A percentile compares a stretch with the other conserved stretches of the same genome.
Evolutionary conservation across 495 filamentous ascomycete species (phyloP).

Genomic region (Polyplosphaeria fusca): DNA sequence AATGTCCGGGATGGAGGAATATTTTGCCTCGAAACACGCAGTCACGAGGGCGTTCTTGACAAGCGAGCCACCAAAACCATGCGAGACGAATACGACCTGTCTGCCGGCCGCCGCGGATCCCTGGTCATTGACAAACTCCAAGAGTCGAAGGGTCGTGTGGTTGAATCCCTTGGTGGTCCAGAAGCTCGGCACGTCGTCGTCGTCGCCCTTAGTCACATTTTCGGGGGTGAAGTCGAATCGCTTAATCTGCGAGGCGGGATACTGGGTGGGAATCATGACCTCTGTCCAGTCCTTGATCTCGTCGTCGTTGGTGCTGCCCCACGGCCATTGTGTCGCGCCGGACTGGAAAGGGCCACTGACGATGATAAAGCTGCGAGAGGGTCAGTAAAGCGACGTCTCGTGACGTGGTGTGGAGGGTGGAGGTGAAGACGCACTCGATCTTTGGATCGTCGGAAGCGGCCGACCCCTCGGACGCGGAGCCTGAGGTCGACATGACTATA

Average conservation of each 20-base stretch:
- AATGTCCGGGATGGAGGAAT: neutral
- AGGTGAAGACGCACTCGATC: neutral
- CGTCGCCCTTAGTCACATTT: neutral
- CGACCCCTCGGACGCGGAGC: neutral
- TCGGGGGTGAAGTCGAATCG: neutral
- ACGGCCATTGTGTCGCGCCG: neutral
- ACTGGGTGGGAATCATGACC: neutral
- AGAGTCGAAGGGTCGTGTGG: neutral
- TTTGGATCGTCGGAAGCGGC: neutral
- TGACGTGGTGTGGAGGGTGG: neutral
- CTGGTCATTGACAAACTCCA: neutral
- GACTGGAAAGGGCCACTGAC: neutral
- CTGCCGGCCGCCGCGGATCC: neutral
- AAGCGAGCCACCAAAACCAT: neutral
- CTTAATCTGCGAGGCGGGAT: neutral
- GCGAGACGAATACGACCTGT: neutral
- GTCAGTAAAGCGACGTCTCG: neutral
- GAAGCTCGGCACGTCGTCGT: neutral
- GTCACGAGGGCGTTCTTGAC: neutral
- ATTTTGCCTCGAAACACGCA: neutral
- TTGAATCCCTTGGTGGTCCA: neutral
- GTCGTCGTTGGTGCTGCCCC: neutral
- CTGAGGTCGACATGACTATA: neutral
- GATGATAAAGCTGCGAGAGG: neutral
- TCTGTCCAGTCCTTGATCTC: neutral